phyloP scores from a whole-genome alignment of 768 basidiomycete genomes.

The Mycena vulgaris region DNA sequence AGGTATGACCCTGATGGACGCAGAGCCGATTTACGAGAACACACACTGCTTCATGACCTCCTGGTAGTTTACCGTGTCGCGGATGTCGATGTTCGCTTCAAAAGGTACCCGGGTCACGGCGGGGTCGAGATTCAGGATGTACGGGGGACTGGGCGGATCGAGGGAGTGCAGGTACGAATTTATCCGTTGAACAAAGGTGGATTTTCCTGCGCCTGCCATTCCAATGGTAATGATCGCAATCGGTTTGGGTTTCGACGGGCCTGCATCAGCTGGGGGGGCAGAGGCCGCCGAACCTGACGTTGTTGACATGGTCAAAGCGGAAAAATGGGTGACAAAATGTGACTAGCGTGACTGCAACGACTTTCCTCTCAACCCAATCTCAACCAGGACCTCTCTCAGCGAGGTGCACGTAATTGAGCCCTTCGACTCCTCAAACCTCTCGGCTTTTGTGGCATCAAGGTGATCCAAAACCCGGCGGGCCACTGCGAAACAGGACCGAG shows the following conservation, averaged over 20 bases:
- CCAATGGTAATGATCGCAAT: constrained; percentile 92
- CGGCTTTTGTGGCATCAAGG: no score
- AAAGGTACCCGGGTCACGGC: constrained; percentile 94
- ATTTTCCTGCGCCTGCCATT: constrained; percentile 98
- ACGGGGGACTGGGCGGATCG: constrained; percentile 80
- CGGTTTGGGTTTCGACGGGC: constrained; percentile 68
- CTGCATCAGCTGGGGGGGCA: no score
- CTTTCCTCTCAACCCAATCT: no score
- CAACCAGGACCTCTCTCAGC: no score
- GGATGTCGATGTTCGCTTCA: constrained; percentile 97
- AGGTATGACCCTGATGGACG: constrained; percentile 38
- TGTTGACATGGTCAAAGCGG: constrained; percentile 24
- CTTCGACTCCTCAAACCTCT: no score
- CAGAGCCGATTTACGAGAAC: constrained; percentile 30
- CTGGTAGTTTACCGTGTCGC: constrained; percentile 97
- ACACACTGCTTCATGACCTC: constrained; percentile 99
- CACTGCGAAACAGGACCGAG: no score
- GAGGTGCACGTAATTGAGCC: no score
- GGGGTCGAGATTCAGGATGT: constrained; percentile 98
- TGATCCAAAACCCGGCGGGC: no score
- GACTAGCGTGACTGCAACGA: neutral
- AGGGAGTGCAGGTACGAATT: constrained; percentile 90
- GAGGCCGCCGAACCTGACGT: constrained; percentile 26
- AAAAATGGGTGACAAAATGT: neutral
- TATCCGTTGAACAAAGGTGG: constrained; percentile 95